These are phyloP conservation scores for Entonaema liquescens DNA, from an alignment of 495 filamentous ascomycete genomes.

Conservation along the genomic window DNA sequence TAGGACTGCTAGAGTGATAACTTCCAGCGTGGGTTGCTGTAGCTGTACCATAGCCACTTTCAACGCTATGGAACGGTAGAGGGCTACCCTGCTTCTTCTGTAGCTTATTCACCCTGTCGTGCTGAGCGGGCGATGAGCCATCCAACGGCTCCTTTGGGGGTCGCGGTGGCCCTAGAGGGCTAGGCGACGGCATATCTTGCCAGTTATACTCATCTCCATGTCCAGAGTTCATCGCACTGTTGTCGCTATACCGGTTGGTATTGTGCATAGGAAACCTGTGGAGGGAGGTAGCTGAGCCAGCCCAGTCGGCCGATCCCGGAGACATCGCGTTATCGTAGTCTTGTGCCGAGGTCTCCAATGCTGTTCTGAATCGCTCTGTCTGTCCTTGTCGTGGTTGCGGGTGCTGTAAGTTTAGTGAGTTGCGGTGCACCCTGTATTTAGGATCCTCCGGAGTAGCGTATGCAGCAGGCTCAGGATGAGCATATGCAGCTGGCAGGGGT, in stretches of 20 bases:
- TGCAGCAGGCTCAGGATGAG: slow-evolving; percentile 46
- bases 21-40: slow-evolving; percentile 57
- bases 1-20: slow-evolving; percentile 52
- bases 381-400: slow-evolving; percentile 88
- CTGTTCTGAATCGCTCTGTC: slow-evolving; percentile 80
- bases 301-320: slow-evolving; percentile 79
- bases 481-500: slow-evolving; percentile 40
- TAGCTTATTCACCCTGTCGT: slow-evolving; percentile 53
- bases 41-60: slow-evolving; percentile 57
- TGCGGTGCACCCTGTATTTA: slow-evolving; percentile 90
- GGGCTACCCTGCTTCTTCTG: slow-evolving; percentile 53
- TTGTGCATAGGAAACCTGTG: slow-evolving; percentile 51
- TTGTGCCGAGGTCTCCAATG: slow-evolving; percentile 81
- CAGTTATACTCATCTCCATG: slow-evolving; percentile 51
- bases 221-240: slow-evolving; percentile 44
- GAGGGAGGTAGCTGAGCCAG: slow-evolving; percentile 65
- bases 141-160: slow-evolving; percentile 64
- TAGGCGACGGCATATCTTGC: slow-evolving; percentile 51
- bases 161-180: slow-evolving; percentile 52
- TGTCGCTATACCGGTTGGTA: slow-evolving; percentile 56
- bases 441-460: slow-evolving; percentile 76
- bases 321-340: slow-evolving; percentile 72
- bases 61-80: slow-evolving; percentile 57
- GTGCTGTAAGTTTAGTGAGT: slow-evolving; percentile 87
- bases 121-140: slow-evolving; percentile 40